These are phyloP conservation scores for Phytophthora aleatoria DNA, from an alignment of 352 stramenopile species.

Conservation along the genomic window DNA sequence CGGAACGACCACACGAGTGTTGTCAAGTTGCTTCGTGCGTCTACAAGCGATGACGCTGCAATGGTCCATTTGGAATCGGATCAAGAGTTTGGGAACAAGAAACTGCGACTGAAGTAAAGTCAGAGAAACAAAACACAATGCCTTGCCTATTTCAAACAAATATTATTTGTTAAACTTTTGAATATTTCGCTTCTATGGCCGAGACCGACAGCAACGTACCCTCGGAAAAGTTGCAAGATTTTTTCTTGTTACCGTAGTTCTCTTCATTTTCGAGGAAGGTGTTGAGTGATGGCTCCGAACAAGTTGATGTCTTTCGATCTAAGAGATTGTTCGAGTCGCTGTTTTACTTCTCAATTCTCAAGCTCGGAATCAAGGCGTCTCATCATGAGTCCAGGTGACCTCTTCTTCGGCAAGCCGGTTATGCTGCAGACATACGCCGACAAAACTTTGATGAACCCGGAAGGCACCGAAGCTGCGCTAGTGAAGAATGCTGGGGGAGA, in stretches of 20 bases:
- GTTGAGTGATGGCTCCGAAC: neutral
- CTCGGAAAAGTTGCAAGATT: neutral
- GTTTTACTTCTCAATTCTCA: neutral
- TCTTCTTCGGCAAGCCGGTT: conserved; percentile 1
- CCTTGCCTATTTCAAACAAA: neutral
- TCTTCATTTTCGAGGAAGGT: too few relatives aligned
- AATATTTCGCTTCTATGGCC: too few relatives aligned
- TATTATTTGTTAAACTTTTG: neutral
- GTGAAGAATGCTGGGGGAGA: neutral
- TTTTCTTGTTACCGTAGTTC: neutral
- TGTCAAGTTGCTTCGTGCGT: neutral
- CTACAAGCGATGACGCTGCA: neutral
- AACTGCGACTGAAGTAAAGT: neutral
- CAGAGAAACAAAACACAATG: neutral
- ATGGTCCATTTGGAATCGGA: neutral
- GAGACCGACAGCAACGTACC: too few relatives aligned
- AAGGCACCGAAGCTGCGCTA: neutral
- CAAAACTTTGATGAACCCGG: neutral
- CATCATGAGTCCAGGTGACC: neutral
- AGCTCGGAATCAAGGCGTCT: neutral
- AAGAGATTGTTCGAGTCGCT: neutral
- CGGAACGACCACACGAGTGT: neutral
- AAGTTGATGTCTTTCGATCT: neutral
- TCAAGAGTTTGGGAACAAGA: neutral
- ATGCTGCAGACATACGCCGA: neutral